Percentiles rank a stretch among this genome's conserved stretches.
Evolutionary conservation across 305 asterid species (phyloP).

Genomic region (Fraxinus angustifolia): DNA sequence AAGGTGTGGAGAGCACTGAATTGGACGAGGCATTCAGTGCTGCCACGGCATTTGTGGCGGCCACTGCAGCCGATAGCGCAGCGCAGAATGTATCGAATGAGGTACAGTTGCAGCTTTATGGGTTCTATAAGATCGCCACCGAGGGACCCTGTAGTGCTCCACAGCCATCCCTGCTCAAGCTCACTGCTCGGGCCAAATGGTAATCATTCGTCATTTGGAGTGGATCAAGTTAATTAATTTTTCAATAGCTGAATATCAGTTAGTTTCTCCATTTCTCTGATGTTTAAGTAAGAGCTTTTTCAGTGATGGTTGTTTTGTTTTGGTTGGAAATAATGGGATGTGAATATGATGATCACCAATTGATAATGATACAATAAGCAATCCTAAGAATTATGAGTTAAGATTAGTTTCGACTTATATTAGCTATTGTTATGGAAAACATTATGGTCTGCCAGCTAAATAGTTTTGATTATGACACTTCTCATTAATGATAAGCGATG

Average conservation of each 20-base stretch:
- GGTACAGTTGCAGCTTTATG: slow-evolving; percentile 89
- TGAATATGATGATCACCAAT: slow-evolving; percentile 1
- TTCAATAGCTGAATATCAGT: not conserved
- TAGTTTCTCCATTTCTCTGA: not conserved
- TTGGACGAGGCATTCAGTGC: slow-evolving; percentile 94
- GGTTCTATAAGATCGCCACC: slow-evolving; percentile 87
- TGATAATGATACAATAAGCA: not conserved
- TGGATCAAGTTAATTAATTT: not conserved
- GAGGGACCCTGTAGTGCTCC: slow-evolving; percentile 94
- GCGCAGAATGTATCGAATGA: slow-evolving; percentile 68
- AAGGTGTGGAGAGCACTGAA: slow-evolving; percentile 97
- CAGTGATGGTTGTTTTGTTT: not conserved
- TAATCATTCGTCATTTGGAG: slow-evolving; percentile 22
- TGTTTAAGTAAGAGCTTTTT: slow-evolving; percentile 2
- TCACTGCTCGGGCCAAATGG: slow-evolving; percentile 98
- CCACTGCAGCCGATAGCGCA: slow-evolving; percentile 78
- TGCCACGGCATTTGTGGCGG: slow-evolving; percentile 95
- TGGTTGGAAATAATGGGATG: not conserved
- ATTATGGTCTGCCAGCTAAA: not conserved
- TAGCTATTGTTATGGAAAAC: not conserved
- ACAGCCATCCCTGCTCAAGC: slow-evolving; percentile 87
- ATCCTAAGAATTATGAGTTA: not conserved
- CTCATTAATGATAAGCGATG: not conserved
- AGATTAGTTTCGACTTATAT: not conserved
- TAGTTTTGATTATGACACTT: not conserved